These are phyloP conservation scores for Phytopythium boreale DNA, from an alignment of 352 stramenopile genomes.

Conservation along the genomic window DNA sequence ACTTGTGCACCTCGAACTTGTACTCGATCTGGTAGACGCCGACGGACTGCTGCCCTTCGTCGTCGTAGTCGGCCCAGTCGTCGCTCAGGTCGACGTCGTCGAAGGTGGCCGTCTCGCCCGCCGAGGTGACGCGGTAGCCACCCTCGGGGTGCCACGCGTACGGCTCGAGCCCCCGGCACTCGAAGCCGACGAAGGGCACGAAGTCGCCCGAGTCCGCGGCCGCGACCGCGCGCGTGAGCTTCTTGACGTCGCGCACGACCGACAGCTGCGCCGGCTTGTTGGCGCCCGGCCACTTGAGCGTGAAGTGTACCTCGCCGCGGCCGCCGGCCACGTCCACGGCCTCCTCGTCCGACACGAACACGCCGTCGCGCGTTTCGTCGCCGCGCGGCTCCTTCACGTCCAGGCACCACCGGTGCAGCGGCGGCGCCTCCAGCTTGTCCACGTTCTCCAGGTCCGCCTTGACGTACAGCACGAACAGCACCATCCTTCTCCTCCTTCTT, in stretches of 20 bases:
- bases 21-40: constrained; percentile 76
- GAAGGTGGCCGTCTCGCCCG: constrained; percentile 58
- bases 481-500: constrained; percentile 32
- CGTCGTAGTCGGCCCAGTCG: constrained; percentile 87
- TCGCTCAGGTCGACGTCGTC: constrained; percentile 79
- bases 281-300: constrained; percentile 83
- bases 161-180: constrained; percentile 83
- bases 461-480: constrained; percentile 84
- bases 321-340: constrained; percentile 67
- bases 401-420: constrained; percentile 77
- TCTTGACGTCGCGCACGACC: constrained; percentile 85
- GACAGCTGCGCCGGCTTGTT: constrained; percentile 80
- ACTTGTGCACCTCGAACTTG: constrained; percentile 84
- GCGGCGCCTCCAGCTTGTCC: constrained; percentile 60
- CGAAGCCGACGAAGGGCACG: constrained; percentile 84
- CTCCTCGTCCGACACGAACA: constrained; percentile 84
- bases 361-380: constrained; percentile 71
- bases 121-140: constrained; percentile 68
- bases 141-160: constrained; percentile 77
- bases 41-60: constrained; percentile 72
- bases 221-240: constrained; percentile 61
- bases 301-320: constrained; percentile 73
- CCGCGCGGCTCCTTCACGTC: constrained; percentile 80
- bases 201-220: constrained; percentile 65
- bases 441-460: constrained; percentile 89